Percentiles rank a stretch among this genome's conserved stretches.
These are phyloP conservation scores for Pseudopyricularia javanii DNA, from an alignment of 2,329 filamentous ascomycete genomes.

Conservation along the genomic window DNA sequence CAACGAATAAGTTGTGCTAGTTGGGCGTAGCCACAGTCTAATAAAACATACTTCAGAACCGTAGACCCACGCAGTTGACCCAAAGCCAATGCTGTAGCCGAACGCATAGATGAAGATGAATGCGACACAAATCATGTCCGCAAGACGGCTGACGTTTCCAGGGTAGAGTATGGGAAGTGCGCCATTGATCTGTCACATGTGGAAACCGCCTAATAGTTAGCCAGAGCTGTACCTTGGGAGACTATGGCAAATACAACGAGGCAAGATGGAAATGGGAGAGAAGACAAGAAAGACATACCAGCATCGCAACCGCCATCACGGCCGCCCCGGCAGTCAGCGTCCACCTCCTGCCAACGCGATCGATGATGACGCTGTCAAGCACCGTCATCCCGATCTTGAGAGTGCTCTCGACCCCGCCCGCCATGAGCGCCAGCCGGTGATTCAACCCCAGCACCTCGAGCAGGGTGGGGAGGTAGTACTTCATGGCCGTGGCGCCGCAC, in stretches of 20 bases:
- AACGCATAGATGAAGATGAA: conserved; percentile 48
- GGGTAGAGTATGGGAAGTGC: conserved; percentile 37
- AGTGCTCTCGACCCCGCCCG: conserved; percentile 43
- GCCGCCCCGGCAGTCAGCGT: conserved; percentile 35
- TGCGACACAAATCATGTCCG: conserved; percentile 37
- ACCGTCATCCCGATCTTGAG: conserved; percentile 43
- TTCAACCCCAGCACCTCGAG: conserved; percentile 36
- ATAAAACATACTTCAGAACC: conserved; percentile 39
- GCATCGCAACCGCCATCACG: conserved; percentile 39
- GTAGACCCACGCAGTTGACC: conserved; percentile 46
- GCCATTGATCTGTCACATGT: conserved; percentile 35
- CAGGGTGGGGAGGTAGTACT: conserved; percentile 45
- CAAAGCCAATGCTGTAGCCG: conserved; percentile 45
- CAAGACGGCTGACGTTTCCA: conserved; percentile 29
- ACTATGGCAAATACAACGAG: too few species aligned
- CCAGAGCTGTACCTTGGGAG: too few species aligned
- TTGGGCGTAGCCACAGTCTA: too few species aligned
- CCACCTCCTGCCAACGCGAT: conserved; percentile 33
- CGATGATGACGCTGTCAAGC: conserved; percentile 44
- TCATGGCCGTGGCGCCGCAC: conserved; percentile 47
- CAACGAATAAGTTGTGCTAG: too few species aligned
- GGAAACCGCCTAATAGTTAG: not conserved
- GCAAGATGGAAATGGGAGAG: not conserved
- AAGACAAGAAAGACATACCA: conserved; percentile 23
- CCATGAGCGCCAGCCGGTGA: conserved; percentile 34